Percentiles rank a stretch among this genome's conserved stretches.
phyloP scores from a whole-genome alignment of 768 basidiomycete genomes.

The Auriculariales sp. region DNA sequence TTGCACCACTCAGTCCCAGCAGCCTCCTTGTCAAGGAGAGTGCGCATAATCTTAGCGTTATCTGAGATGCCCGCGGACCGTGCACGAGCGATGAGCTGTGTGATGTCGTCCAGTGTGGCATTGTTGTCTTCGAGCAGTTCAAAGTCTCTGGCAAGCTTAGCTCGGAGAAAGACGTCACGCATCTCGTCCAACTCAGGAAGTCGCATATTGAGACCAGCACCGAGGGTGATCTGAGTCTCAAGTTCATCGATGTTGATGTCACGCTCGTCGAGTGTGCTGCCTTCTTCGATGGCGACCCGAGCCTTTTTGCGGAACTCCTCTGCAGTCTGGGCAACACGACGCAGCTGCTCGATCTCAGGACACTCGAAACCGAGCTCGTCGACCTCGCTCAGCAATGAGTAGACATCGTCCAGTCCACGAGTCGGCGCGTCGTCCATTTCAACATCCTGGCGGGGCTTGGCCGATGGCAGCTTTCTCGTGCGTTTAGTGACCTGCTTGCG shows the following conservation, averaged over 20 bases:
- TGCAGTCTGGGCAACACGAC: conserved; percentile 40
- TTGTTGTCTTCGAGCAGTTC: conserved; percentile 40
- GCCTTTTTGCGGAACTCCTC: conserved; percentile 51
- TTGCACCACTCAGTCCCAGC: conserved; percentile 70
- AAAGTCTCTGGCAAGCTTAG: conserved; percentile 62
- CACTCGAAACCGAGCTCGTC: conserved; percentile 74
- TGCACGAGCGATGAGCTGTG: conserved; percentile 55
- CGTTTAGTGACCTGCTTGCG: conserved; percentile 72
- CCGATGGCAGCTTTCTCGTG: conserved; percentile 40
- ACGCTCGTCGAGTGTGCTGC: conserved; percentile 29
- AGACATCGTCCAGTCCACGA: conserved; percentile 54
- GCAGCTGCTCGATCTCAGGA: conserved; percentile 50
- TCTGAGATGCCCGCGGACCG: conserved; percentile 46
- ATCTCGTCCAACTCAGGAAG: conserved; percentile 67
- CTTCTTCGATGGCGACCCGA: conserved; percentile 30
- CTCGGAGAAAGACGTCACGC: conserved; percentile 67
- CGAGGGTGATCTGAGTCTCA: conserved; percentile 52
- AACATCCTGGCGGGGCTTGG: conserved; percentile 30
- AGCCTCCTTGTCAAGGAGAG: conserved; percentile 46
- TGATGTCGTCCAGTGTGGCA: conserved; percentile 64
- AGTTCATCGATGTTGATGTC: conserved; percentile 52
- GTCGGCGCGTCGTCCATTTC: conserved; percentile 34
- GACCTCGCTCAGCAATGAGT: conserved; percentile 54
- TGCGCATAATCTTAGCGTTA: conserved; percentile 49
- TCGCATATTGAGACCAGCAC: conserved; percentile 67